Evolutionary conservation across 768 basidiomycete species (phyloP).

Genomic region (Scleroderma bovista): DNA sequence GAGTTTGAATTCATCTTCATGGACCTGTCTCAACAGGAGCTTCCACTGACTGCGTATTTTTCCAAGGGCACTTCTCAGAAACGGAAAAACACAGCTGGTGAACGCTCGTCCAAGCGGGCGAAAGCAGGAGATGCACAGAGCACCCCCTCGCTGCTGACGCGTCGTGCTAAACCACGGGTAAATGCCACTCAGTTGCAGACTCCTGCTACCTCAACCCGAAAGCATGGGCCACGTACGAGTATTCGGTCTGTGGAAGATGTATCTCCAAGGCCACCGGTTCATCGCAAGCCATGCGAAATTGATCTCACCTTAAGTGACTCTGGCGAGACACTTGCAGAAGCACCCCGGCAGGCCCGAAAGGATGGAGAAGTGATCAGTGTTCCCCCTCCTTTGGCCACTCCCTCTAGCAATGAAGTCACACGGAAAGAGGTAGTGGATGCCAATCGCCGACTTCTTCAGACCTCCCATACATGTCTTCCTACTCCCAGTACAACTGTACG

Average conservation of each 20-base stretch:
- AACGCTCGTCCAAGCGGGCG: slow-evolving; percentile 15
- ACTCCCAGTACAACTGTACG: slow-evolving; percentile 15
- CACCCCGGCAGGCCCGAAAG: background rate
- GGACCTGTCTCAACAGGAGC: slow-evolving; percentile 30
- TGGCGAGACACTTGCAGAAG: slow-evolving; percentile 1
- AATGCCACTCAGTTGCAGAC: slow-evolving; percentile 14
- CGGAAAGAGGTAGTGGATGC: background rate
- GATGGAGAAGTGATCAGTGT: background rate
- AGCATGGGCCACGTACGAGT: no score
- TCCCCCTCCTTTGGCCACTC: slow-evolving; percentile 9
- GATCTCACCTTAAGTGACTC: slow-evolving; percentile 3
- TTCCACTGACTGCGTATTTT: slow-evolving; percentile 27
- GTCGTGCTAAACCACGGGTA: background rate
- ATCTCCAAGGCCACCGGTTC: background rate
- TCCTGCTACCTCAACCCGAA: slow-evolving; percentile 17
- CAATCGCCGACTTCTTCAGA: background rate
- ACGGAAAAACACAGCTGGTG: slow-evolving; percentile 1
- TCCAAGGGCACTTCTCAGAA: slow-evolving; percentile 7
- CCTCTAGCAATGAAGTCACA: slow-evolving; percentile 4
- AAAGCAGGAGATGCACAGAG: slow-evolving; percentile 2
- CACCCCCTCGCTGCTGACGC: no score
- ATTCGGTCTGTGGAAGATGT: no score
- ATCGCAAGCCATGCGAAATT: background rate
- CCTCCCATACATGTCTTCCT: background rate
- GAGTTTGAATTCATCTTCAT: no score